Base-by-base conservation (phyloP, 2,329 filamentous ascomycete genomes). In the Pseudogymnoascus sp. region DNA sequence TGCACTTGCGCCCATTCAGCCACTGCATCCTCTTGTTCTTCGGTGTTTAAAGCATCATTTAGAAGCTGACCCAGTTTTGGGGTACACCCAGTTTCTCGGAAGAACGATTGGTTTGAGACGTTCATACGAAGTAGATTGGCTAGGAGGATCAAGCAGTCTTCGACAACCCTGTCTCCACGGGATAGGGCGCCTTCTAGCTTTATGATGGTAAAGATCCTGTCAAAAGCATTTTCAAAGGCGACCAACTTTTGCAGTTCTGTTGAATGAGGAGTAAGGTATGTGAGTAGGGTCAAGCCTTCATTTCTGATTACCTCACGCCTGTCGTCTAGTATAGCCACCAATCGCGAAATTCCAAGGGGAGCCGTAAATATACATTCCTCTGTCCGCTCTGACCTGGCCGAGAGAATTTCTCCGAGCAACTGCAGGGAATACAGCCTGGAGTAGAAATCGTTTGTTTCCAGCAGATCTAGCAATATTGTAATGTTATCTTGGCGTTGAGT, bases 401-500 rank as follows among this genome's bases (percentile, higher is more conserved):
- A 85, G 33, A 91, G 86, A 64, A 97, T 94, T 59, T 92, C 90
- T 25, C 89, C 87, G 39, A 99, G 86, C 41, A 99, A 82, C 75
- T 97, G 92, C 29, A 99, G 78, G 4, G 91, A 90, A 76, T 97
- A 97, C 0, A 97, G 83, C 25, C 93, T 88, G 21, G 91, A 90
- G 75, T 95, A 96, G 71, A 96, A 96, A 70, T 97, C 92, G 67
- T 81, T 81, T 12, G 88, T 86, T 67, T 97, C 93, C 67, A 99
- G 82, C 62, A 99, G 89, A 72, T 94, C 89, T 64, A 99, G 84
- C 25, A 99, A 83, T 13, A 94, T 80, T 1, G 91, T 93, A 65
- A 97, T 93, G 74, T 99, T 97, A 77, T 97, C 93, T 84, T 97
- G 92, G 66, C 91, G 87, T 80, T 96, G 92, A 35, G 94, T 97